Base-by-base conservation (phyloP, 257 asterid species). In the Vinca minor region DNA sequence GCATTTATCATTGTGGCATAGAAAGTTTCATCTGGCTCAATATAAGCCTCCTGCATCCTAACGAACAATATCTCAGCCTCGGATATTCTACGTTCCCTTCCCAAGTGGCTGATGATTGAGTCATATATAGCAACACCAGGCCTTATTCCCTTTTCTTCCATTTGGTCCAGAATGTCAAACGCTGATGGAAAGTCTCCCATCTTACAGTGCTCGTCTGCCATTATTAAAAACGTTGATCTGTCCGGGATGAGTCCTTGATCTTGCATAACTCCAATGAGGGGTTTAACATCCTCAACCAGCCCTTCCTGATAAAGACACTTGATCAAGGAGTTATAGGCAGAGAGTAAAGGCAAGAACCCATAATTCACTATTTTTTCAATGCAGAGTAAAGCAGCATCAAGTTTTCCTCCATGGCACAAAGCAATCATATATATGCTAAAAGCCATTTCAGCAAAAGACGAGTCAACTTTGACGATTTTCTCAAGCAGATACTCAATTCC, bases 381-480 rank as follows among this genome's bases (percentile, higher is more conserved):
- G 59, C 83, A 83, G 4, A 65, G 67, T 32, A 61, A 64, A 69
- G 87, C 87, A 63, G 69, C 60, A 18, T 72, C 81, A 20, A 79
- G 79, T 63, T 74, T 71, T 50, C 82, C 75, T 32, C 79, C 83
- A 63, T 66, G 29, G 59, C 84, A 85, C 65, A 85, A 61, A 5
- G 87, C 87, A 70, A 83, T 79, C 42, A 83, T 68, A 65, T 83
- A 81, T 56, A 85, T 83, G 71, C 75, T 79, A 70, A 81, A 85
- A 21, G 82, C 84, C 53, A 11, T 62, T 63, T 68, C 62, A 25
- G 81, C 84, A 50, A 78, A 70, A 50, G 23, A 54, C 13, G 69
- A 66, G 69, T 76, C 53, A 13, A 66, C 72, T 63, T 29, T 54
- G 5, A 59, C 61, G 55, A 85, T 81, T 73, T 75, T 80, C 52